These are phyloP conservation scores for Hermanozyma aechmeae DNA, from an alignment of 805 yeast genomes.

Conservation along the genomic window DNA sequence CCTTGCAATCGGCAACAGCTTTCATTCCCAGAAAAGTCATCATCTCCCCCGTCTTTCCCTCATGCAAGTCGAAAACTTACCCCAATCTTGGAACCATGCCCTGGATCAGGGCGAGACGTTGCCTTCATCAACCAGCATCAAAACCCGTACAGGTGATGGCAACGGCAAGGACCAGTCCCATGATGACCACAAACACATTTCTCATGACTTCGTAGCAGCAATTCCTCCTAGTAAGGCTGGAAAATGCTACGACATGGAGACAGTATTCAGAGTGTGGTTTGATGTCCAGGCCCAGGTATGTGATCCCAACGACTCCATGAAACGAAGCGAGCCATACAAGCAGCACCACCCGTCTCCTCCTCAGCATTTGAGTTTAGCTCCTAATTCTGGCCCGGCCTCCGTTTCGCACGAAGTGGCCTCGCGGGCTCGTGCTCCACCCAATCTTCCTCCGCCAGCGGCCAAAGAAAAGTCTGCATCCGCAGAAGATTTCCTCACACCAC, in stretches of 20 bases:
- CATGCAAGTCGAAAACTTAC: too few relatives aligned
- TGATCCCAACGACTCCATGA: slow-evolving; percentile 4
- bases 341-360: slow-evolving; percentile 1
- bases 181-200: too few relatives aligned
- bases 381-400: background rate
- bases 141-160: too few relatives aligned
- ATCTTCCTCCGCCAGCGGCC: slow-evolving; percentile 2
- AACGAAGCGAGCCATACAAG: slow-evolving; percentile 1
- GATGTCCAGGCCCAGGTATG: slow-evolving; percentile 19
- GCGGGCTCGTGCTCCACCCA: slow-evolving; percentile 14
- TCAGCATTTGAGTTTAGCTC: background rate
- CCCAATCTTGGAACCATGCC: too few relatives aligned
- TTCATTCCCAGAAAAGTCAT: too few relatives aligned
- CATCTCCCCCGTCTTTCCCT: too few relatives aligned
- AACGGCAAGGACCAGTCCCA: too few relatives aligned
- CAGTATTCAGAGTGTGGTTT: slow-evolving; percentile 46
- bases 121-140: too few relatives aligned
- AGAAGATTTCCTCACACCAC: slow-evolving; percentile 17
- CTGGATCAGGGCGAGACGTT: too few relatives aligned
- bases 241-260: slow-evolving; percentile 38
- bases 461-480: background rate
- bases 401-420: slow-evolving; percentile 3
- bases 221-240: slow-evolving; percentile 33
- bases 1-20: too few relatives aligned
- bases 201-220: too few relatives aligned